Percentiles rank a stretch among this genome's conserved stretches.
Conservation (phyloP, 345 rosid genomes). For the Populus simonii region DNA sequence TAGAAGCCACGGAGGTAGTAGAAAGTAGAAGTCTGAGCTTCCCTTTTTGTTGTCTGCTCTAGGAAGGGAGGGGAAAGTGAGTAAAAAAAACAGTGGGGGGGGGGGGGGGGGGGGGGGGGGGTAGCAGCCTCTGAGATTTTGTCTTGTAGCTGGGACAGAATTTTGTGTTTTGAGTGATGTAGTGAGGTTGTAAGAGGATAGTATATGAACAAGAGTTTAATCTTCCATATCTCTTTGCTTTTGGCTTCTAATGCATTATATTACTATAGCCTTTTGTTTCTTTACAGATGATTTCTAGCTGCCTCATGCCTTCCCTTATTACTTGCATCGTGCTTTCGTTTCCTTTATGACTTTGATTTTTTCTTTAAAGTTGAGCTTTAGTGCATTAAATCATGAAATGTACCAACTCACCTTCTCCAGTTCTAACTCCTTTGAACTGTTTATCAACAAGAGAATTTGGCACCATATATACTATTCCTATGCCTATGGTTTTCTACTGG, state of each 20-base stretch:
- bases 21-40: constrained; percentile 24
- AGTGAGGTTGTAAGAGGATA: constrained; percentile 12
- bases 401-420: too few species aligned
- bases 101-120: not conserved
- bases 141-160: constrained; percentile 33
- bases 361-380: too few species aligned
- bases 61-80: not conserved
- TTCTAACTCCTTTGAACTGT: too few species aligned
- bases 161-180: constrained; percentile 21
- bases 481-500: too few species aligned
- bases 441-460: too few species aligned
- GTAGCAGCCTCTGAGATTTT: constrained; percentile 31
- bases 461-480: too few species aligned
- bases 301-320: not conserved
- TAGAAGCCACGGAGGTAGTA: not conserved
- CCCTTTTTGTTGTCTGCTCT: constrained; percentile 21
- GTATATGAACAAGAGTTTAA: constrained; percentile 3
- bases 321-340: not conserved
- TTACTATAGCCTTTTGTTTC: not conserved
- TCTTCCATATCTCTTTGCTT: constrained; percentile 1
- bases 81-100: too few species aligned
- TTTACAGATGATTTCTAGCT: not conserved
- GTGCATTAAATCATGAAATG: not conserved
- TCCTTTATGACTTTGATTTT: not conserved
- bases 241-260: constrained; percentile 10